Conservation (phyloP, 805 yeast genomes). For the Yarrowia phangngaensis region DNA sequence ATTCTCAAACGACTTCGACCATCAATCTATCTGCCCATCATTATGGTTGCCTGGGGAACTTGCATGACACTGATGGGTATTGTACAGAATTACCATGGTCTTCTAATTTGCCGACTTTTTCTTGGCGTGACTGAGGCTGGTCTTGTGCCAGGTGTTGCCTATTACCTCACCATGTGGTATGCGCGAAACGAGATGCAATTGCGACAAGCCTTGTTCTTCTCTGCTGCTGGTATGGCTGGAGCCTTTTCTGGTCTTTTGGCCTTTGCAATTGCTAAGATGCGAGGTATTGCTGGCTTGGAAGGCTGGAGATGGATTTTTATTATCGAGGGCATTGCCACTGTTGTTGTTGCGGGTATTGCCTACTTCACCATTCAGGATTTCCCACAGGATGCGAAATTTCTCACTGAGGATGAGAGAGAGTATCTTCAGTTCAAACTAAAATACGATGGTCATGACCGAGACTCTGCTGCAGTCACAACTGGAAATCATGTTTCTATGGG, state of each 20-base stretch:
- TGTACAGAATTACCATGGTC: slow-evolving; percentile 37
- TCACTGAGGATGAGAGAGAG: slow-evolving; percentile 44
- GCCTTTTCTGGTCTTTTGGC: slow-evolving; percentile 50
- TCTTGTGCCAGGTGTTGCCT: slow-evolving; percentile 46
- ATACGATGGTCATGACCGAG: slow-evolving; percentile 22
- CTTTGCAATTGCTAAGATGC: slow-evolving; percentile 46
- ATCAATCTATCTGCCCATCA: slow-evolving; percentile 37
- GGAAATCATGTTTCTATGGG: slow-evolving; percentile 40
- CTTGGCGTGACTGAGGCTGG: slow-evolving; percentile 47
- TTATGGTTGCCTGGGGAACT: slow-evolving; percentile 40
- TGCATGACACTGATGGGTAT: slow-evolving; percentile 40
- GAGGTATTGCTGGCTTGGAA: slow-evolving; percentile 41
- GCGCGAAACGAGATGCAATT: slow-evolving; percentile 42
- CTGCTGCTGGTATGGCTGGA: slow-evolving; percentile 40
- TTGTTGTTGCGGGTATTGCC: slow-evolving; percentile 36
- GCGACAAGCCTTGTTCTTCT: slow-evolving; percentile 43
- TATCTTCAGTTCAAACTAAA: slow-evolving; percentile 38
- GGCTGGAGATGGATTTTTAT: slow-evolving; percentile 54
- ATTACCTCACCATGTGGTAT: slow-evolving; percentile 38
- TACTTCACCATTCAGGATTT: slow-evolving; percentile 44
- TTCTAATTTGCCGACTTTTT: slow-evolving; percentile 41
- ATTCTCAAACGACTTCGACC: slow-evolving; percentile 40
- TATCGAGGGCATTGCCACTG: slow-evolving; percentile 48
- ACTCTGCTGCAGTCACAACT: slow-evolving; percentile 32
- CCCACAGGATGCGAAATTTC: slow-evolving; percentile 56